Conservation (phyloP, 1,284 basidiomycete species). For the Naganishia cerealis region DNA sequence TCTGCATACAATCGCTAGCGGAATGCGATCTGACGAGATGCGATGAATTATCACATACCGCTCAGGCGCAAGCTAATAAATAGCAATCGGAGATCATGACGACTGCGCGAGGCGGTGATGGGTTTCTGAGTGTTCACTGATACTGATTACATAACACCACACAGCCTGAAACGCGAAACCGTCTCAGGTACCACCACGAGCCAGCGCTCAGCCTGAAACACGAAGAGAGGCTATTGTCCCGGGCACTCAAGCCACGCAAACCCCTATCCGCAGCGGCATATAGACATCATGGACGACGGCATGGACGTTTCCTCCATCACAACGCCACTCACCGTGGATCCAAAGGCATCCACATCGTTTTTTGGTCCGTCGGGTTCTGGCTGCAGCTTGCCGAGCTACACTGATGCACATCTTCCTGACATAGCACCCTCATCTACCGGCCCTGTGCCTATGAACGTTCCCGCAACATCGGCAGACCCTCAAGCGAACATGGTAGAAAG, state of each 20-base stretch:
- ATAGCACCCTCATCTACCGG: constrained; percentile 15
- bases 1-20: too few species aligned
- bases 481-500: constrained; percentile 5
- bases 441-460: constrained; percentile 21
- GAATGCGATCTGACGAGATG: too few species aligned
- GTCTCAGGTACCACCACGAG: too few species aligned
- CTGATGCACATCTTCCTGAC: neutral
- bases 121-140: too few species aligned
- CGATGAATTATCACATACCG: too few species aligned
- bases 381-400: neutral
- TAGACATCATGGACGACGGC: constrained; percentile 15
- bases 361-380: constrained; percentile 2
- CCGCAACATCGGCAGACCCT: neutral
- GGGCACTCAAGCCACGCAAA: neutral
- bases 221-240: neutral
- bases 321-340: constrained; percentile 8
- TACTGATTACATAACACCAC: too few species aligned
- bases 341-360: constrained; percentile 9
- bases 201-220: too few species aligned
- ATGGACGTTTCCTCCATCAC: constrained; percentile 8
- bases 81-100: too few species aligned
- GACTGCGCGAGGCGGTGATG: too few species aligned
- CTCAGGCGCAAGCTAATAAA: too few species aligned
- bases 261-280: neutral
- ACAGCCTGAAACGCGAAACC: too few species aligned